These are phyloP conservation scores for Metschnikowia koreensis DNA, from an alignment of 805 yeast genomes.

Conservation along the genomic window DNA sequence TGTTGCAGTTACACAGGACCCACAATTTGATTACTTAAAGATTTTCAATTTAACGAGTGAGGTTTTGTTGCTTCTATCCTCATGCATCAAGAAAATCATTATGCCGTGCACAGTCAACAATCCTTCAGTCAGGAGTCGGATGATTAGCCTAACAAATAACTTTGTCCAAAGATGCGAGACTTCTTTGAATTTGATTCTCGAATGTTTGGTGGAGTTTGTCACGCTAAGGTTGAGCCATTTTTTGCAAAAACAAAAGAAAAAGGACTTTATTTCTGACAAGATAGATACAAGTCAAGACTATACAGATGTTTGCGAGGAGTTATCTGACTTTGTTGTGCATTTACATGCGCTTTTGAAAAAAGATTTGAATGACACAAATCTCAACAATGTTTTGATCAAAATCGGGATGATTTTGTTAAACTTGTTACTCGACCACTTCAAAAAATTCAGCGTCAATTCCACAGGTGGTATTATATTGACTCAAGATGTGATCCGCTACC, in stretches of 20 bases:
- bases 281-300: constrained; percentile 48
- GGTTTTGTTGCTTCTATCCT: constrained; percentile 62
- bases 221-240: constrained; percentile 46
- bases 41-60: constrained; percentile 56
- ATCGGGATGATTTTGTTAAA: constrained; percentile 59
- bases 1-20: constrained; percentile 21
- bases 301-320: constrained; percentile 67
- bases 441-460: constrained; percentile 70
- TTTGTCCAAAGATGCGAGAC: constrained; percentile 61
- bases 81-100: constrained; percentile 70
- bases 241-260: constrained; percentile 66
- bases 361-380: constrained; percentile 43
- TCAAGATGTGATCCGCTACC: constrained; percentile 77
- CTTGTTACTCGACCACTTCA: constrained; percentile 66
- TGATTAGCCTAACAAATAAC: constrained; percentile 60
- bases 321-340: constrained; percentile 51
- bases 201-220: constrained; percentile 55
- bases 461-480: constrained; percentile 82
- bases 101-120: constrained; percentile 68
- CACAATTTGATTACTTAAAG: constrained; percentile 48
- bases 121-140: constrained; percentile 55
- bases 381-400: constrained; percentile 48
- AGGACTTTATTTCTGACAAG: constrained; percentile 56
- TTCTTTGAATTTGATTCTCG: constrained; percentile 61
- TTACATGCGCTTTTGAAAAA: constrained; percentile 38